A percentile compares a stretch with the other conserved stretches of the same genome.
These are phyloP conservation scores for Ambrosia hybrid DNA, from an alignment of 140 eudicot genomes.

Conservation along the genomic window DNA sequence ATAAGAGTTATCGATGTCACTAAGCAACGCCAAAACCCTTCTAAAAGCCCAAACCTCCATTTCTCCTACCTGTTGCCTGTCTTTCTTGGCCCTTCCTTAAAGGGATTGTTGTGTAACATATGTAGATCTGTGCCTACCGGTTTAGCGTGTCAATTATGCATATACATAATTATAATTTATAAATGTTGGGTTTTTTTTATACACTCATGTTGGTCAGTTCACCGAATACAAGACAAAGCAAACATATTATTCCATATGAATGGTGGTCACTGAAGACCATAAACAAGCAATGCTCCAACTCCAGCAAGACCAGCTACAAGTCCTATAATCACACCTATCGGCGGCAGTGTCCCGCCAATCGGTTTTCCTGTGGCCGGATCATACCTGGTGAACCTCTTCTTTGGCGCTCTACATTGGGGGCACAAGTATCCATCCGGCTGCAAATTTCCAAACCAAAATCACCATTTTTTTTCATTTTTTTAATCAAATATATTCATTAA, in stretches of 20 bases:
- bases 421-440: constrained; percentile 93
- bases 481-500: not conserved
- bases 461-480: not conserved
- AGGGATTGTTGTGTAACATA: no score
- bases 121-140: no score
- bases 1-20: no score
- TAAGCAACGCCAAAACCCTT: no score
- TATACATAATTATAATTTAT: not conserved
- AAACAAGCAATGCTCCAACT: constrained; percentile 91
- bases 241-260: constrained; percentile 1
- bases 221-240: constrained; percentile 12
- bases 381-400: constrained; percentile 88
- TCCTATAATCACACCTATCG: constrained; percentile 84
- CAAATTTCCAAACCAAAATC: constrained; percentile 15
- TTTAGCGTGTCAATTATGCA: no score
- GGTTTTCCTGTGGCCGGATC: constrained; percentile 76
- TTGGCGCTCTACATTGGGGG: constrained; percentile 95
- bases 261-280: constrained; percentile 77
- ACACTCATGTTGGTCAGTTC: not conserved
- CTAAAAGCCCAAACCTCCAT: no score
- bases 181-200: constrained; percentile 10
- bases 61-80: no score
- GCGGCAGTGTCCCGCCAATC: constrained; percentile 76
- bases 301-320: constrained; percentile 86
- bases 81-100: no score